Percentiles rank a stretch among this genome's conserved stretches.
These are phyloP conservation scores for Cercospora brassicicola DNA, from an alignment of 2,329 filamentous ascomycete genomes.

Conservation along the genomic window DNA sequence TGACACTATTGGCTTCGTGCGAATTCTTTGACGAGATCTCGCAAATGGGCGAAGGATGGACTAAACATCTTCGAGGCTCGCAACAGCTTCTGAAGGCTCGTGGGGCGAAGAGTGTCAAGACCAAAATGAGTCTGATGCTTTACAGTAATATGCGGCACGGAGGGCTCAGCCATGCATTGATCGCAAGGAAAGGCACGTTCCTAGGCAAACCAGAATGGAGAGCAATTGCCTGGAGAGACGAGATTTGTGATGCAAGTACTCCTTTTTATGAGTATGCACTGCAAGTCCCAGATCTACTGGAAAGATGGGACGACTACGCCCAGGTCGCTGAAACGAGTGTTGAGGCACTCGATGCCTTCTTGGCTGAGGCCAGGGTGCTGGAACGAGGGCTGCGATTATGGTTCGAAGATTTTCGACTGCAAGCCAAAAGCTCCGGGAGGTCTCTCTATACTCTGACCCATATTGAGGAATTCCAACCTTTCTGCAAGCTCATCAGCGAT, in stretches of 20 bases:
- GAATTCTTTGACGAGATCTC: constrained; percentile 38
- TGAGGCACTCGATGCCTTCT: constrained; percentile 23
- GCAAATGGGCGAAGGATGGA: constrained; percentile 33
- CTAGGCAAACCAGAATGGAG: constrained; percentile 35
- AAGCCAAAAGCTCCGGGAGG: constrained; percentile 7
- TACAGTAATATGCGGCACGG: constrained; percentile 35
- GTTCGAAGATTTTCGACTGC: constrained; percentile 27
- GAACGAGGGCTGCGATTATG: constrained; percentile 30
- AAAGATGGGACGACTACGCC: constrained; percentile 30
- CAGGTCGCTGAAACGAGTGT: not conserved
- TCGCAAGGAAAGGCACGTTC: constrained; percentile 33
- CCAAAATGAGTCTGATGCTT: constrained; percentile 31
- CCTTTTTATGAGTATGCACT: constrained; percentile 35
- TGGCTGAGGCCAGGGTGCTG: constrained; percentile 26
- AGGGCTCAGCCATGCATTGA: constrained; percentile 30
- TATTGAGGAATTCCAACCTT: constrained; percentile 32
- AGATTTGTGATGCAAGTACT: constrained; percentile 29
- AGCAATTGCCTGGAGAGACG: constrained; percentile 29
- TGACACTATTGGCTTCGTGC: constrained; percentile 34
- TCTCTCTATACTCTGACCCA: constrained; percentile 21
- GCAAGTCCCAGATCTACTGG: constrained; percentile 34
- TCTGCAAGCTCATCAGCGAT: constrained; percentile 28
- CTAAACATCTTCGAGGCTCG: constrained; percentile 32
- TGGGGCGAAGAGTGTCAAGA: constrained; percentile 31
- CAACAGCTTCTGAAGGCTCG: constrained; percentile 35